These are phyloP conservation scores for Tephrocybe sp. DNA, from an alignment of 768 basidiomycete genomes.

Conservation along the genomic window DNA sequence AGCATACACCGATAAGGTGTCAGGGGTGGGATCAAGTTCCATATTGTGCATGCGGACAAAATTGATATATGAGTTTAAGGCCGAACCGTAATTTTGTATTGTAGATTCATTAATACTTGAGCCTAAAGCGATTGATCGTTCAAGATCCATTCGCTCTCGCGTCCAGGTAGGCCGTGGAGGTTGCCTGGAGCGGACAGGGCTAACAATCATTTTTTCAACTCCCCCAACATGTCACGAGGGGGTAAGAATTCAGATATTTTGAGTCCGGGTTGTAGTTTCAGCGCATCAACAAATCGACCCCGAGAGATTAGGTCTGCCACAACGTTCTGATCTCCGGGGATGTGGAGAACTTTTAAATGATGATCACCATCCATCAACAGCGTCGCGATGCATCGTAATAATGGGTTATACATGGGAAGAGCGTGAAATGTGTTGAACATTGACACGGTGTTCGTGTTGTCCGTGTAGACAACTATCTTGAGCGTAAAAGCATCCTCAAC, in stretches of 20 bases:
- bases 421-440: constrained; percentile 14
- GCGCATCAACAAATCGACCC: neutral
- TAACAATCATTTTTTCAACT: constrained; percentile 16
- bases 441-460: constrained; percentile 27
- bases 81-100: constrained; percentile 24
- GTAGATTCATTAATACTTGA: constrained; percentile 17
- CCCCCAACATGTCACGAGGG: constrained; percentile 29
- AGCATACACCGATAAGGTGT: constrained; percentile 34
- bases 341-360: constrained; percentile 9
- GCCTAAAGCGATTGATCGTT: constrained; percentile 12
- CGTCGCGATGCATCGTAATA: constrained; percentile 21
- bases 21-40: constrained; percentile 1
- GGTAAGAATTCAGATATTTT: constrained; percentile 10
- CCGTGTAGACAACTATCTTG: constrained; percentile 23
- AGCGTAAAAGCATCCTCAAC: neutral
- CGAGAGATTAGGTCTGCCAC: constrained; percentile 21
- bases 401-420: constrained; percentile 11
- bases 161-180: constrained; percentile 32
- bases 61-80: constrained; percentile 34
- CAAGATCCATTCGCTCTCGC: constrained; percentile 11
- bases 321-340: constrained; percentile 16
- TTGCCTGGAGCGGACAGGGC: constrained; percentile 22
- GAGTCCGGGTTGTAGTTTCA: neutral
- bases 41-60: neutral
- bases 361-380: neutral